Percentiles rank a stretch among this genome's conserved stretches.
Evolutionary conservation across 345 rosid genomes (phyloP).

Genomic region (Camelina neglecta): DNA sequence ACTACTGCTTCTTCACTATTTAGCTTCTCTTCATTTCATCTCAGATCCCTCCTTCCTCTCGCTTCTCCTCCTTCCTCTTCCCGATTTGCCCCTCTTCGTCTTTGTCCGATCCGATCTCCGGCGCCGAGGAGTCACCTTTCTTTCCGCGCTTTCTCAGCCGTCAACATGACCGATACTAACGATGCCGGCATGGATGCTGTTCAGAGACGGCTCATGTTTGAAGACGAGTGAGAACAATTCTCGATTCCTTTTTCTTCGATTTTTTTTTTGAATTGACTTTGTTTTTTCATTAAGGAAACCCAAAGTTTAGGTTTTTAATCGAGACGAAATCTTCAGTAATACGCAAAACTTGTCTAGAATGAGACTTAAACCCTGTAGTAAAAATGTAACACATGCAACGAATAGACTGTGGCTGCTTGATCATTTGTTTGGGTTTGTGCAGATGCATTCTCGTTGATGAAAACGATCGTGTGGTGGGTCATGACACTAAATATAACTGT

Average conservation of each 20-base stretch:
- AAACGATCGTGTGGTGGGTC: slow-evolving; percentile 78
- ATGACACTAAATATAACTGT: slow-evolving; percentile 86
- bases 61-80: slow-evolving; percentile 23
- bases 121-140: slow-evolving; percentile 34
- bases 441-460: slow-evolving; percentile 98
- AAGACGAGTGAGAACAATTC: slow-evolving; percentile 66
- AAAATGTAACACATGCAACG: no score
- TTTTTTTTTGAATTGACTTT: not conserved
- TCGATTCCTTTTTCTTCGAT: slow-evolving; percentile 18
- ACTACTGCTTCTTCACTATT: slow-evolving; percentile 19
- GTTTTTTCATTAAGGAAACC: not conserved
- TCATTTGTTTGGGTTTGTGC: slow-evolving; percentile 32
- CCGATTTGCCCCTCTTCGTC: slow-evolving; percentile 18
- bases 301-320: not conserved
- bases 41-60: slow-evolving; percentile 33
- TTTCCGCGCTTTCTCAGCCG: slow-evolving; percentile 25
- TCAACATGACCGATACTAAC: slow-evolving; percentile 58
- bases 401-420: not conserved
- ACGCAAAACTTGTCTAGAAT: no score
- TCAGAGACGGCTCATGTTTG: slow-evolving; percentile 98
- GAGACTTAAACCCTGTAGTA: not conserved
- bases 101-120: slow-evolving; percentile 19
- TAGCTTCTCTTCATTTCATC: not conserved
- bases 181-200: slow-evolving; percentile 96
- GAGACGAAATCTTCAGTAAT: not conserved